phyloP scores from a whole-genome alignment of 2,329 filamentous ascomycete species.

The Colletotrichum costaricense region DNA sequence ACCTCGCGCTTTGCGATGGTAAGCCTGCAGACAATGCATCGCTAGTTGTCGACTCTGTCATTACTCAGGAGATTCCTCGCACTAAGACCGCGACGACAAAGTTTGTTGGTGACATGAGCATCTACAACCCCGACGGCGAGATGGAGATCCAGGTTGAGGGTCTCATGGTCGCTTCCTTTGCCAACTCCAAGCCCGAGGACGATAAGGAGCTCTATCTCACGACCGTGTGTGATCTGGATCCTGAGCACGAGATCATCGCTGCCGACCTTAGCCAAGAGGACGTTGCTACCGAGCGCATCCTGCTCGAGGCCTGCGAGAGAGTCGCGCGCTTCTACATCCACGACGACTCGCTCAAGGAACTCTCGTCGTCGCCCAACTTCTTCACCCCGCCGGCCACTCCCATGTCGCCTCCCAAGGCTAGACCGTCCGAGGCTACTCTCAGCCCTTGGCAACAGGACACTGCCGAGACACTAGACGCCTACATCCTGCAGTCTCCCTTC shows the following conservation, averaged over 20 bases:
- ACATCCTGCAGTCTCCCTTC: constrained; percentile 47
- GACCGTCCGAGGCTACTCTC: background rate
- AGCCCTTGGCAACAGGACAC: constrained; percentile 40
- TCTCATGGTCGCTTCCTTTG: constrained; percentile 46
- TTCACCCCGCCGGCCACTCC: constrained; percentile 28
- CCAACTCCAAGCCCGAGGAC: constrained; percentile 42
- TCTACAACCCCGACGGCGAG: constrained; percentile 44
- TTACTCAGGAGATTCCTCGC: constrained; percentile 42
- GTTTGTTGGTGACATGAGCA: constrained; percentile 50
- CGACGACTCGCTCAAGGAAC: constrained; percentile 26
- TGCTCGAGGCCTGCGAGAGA: constrained; percentile 50
- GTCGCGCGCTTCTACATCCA: constrained; percentile 47
- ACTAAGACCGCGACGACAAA: constrained; percentile 39
- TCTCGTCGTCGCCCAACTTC: constrained; percentile 14
- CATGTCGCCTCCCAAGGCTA: background rate
- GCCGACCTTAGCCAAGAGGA: constrained; percentile 7
- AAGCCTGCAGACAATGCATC: constrained; percentile 25
- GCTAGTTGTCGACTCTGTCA: constrained; percentile 45
- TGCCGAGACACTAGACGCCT: constrained; percentile 41
- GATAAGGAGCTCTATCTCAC: constrained; percentile 50
- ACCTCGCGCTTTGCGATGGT: constrained; percentile 26
- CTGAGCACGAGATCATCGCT: constrained; percentile 50
- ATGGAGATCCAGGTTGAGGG: constrained; percentile 48
- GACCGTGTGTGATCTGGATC: constrained; percentile 51
- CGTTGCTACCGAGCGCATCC: constrained; percentile 35